Percentiles rank a stretch among this genome's conserved stretches.
These are phyloP conservation scores for Talaromyces thailandensis DNA, from an alignment of 495 filamentous ascomycete genomes.

Conservation along the genomic window DNA sequence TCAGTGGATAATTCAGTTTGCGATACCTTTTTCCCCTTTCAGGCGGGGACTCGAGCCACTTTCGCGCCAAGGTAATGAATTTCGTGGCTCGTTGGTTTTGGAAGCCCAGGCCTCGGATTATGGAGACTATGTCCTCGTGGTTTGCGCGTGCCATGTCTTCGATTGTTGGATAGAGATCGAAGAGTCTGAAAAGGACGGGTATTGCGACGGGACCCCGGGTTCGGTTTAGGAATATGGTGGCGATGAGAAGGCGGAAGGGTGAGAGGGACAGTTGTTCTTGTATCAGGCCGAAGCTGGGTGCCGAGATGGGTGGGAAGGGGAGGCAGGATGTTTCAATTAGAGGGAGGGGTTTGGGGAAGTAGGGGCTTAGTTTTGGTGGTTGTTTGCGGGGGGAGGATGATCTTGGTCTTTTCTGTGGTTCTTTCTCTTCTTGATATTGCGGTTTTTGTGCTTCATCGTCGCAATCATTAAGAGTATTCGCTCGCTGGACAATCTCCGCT, in stretches of 20 bases:
- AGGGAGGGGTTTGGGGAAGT: slow-evolving; percentile 31
- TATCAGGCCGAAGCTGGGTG: slow-evolving; percentile 61
- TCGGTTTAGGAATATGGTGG: slow-evolving; percentile 74
- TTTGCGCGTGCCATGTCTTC: slow-evolving; percentile 52
- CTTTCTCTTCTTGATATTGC: not conserved
- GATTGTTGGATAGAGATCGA: slow-evolving; percentile 59
- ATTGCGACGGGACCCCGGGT: slow-evolving; percentile 68
- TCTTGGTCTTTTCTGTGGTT: not conserved
- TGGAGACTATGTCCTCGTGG: slow-evolving; percentile 43
- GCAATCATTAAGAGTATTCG: not conserved
- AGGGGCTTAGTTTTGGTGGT: slow-evolving; percentile 33
- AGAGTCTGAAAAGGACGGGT: slow-evolving; percentile 64
- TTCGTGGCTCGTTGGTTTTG: slow-evolving; percentile 52
- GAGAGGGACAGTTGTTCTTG: slow-evolving; percentile 68
- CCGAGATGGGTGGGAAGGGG: slow-evolving; percentile 60
- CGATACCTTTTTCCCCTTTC: slow-evolving; percentile 47
- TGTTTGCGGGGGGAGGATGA: slow-evolving; percentile 9
- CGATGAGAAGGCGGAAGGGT: slow-evolving; percentile 66
- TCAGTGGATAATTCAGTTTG: slow-evolving; percentile 59
- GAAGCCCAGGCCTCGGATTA: slow-evolving; percentile 69
- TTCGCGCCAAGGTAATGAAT: slow-evolving; percentile 58
- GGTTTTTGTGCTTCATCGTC: not conserved
- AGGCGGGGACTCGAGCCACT: slow-evolving; percentile 62
- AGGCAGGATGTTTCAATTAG: slow-evolving; percentile 50
- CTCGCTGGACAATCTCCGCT: not conserved